A percentile compares a stretch with the other conserved stretches of the same genome.
These are phyloP conservation scores for Camellia lanceoleosa DNA, from an alignment of 148 eudicot species.

Conservation along the genomic window DNA sequence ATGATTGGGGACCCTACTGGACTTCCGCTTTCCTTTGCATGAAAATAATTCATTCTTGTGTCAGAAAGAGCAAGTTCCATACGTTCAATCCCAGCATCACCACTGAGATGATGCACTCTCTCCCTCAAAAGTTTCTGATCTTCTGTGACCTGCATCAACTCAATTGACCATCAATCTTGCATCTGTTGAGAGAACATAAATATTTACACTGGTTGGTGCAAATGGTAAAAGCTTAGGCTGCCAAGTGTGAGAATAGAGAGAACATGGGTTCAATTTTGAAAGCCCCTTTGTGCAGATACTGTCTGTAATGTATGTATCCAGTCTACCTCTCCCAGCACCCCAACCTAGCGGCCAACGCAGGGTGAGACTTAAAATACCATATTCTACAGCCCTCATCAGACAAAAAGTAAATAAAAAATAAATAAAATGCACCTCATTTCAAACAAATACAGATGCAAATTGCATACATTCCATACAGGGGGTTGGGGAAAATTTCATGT, in stretches of 20 bases:
- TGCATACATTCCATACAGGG: background rate
- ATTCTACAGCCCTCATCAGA: background rate
- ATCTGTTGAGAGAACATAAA: background rate
- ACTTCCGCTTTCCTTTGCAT: slow-evolving; percentile 57
- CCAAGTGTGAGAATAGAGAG: background rate
- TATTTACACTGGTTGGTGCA: background rate
- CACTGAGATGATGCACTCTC: slow-evolving; percentile 78
- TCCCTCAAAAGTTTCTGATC: slow-evolving; percentile 85
- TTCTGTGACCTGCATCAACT: slow-evolving; percentile 54
- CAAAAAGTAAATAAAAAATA: background rate
- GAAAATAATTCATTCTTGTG: slow-evolving; percentile 60
- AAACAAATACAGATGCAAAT: background rate
- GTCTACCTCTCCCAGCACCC: no score
- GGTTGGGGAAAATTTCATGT: no score
- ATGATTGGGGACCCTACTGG: slow-evolving; percentile 50
- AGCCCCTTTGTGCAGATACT: no score
- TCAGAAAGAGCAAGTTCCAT: slow-evolving; percentile 80
- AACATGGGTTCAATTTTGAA: background rate
- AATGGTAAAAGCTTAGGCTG: background rate
- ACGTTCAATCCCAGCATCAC: slow-evolving; percentile 78
- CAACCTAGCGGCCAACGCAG: no score
- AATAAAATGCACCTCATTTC: background rate
- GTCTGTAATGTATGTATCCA: no score
- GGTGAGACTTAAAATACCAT: background rate
- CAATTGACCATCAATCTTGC: slow-evolving; percentile 13